Evolutionary conservation across 805 yeast species (phyloP), one percentile per base, ranked within the genome.

Genomic region (Ogataea pignaliae): DNA sequence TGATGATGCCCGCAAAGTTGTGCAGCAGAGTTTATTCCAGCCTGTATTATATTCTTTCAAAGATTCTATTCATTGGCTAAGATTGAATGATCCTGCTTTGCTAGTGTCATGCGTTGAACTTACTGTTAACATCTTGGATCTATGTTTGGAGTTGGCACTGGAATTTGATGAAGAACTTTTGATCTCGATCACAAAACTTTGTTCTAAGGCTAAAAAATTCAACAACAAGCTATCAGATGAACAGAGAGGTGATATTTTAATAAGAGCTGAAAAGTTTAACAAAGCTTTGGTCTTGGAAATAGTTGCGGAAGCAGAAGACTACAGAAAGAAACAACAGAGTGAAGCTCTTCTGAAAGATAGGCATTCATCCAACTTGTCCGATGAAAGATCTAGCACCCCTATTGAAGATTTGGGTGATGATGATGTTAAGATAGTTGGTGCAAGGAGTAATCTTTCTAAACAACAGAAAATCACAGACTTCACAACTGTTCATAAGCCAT

Each of bases 71-170:
- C 82, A 80, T 34, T 86, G 97, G 95, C 70, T 91, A 28, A 73
- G 93, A 46, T 69, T 91, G 38, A 88, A 91, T 46, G 97, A 90
- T 62, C 70, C 77, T 7, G 85, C 88, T 2, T 68, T 91, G 37
- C 66, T 87, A 37, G 74, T 73, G 21, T 76, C 88, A 1, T 88
- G 96, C 69, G 90, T 87, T 6, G 72, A 74, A 18, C 68, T 88
- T 38, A 84, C 86, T 4, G 74, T 81, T 40, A 73, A 76, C 36
- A 79, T 88, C 0, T 70, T 88, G 37, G 85, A 81, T 51, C 62
- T 85, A 36, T 86, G 89, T 0, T 63, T 66, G 29, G 82, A 78
- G 34, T 59, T 69, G 35, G 77, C 74, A 18, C 66, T 81, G 34
- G 57, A 73, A 11, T 70, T 83, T 28, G 70, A 84, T 16, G 82